Evolutionary conservation across 2,329 filamentous ascomycete species (phyloP).

Genomic region (Phoma sp.): DNA sequence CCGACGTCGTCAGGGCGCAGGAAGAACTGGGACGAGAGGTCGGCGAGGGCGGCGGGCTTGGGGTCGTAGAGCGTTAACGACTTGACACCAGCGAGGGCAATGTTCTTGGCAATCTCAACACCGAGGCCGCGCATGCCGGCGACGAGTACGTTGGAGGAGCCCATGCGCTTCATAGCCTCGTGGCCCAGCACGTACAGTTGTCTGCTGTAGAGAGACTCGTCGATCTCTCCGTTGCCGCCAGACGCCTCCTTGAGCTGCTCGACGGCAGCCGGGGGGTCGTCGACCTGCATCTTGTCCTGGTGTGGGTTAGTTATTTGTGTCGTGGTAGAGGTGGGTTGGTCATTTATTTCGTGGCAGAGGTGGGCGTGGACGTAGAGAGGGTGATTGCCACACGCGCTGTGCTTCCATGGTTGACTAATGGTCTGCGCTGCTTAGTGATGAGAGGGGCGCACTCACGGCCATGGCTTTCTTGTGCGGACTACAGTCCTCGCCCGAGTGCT

Average conservation of each 20-base stretch:
- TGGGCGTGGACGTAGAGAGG: not conserved
- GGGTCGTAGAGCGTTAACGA: slow-evolving; percentile 94
- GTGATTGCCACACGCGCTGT: slow-evolving; percentile 16
- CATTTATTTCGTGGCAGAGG: slow-evolving; percentile 6
- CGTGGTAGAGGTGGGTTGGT: slow-evolving; percentile 8
- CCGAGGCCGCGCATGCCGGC: slow-evolving; percentile 92
- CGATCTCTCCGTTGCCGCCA: slow-evolving; percentile 64
- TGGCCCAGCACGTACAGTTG: slow-evolving; percentile 76
- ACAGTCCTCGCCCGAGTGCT: slow-evolving; percentile 46
- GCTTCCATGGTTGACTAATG: slow-evolving; percentile 32
- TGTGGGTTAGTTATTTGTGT: slow-evolving; percentile 18
- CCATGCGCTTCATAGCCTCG: slow-evolving; percentile 98
- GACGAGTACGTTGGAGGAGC: slow-evolving; percentile 90
- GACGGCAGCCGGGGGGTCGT: slow-evolving; percentile 63
- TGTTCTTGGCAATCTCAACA: slow-evolving; percentile 98
- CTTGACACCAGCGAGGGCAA: slow-evolving; percentile 97
- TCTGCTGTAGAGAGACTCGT: slow-evolving; percentile 71
- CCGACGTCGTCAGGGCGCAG: slow-evolving; percentile 86
- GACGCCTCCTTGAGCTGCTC: slow-evolving; percentile 63
- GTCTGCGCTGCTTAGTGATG: slow-evolving; percentile 7
- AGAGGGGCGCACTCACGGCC: slow-evolving; percentile 42
- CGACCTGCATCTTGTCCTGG: slow-evolving; percentile 68
- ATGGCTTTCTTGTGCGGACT: slow-evolving; percentile 50
- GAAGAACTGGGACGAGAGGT: slow-evolving; percentile 98
- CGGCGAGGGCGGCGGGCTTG: slow-evolving; percentile 78